Evolutionary conservation across 2,329 filamentous ascomycete species (phyloP).

Genomic region (Setomelanomma holmii): DNA sequence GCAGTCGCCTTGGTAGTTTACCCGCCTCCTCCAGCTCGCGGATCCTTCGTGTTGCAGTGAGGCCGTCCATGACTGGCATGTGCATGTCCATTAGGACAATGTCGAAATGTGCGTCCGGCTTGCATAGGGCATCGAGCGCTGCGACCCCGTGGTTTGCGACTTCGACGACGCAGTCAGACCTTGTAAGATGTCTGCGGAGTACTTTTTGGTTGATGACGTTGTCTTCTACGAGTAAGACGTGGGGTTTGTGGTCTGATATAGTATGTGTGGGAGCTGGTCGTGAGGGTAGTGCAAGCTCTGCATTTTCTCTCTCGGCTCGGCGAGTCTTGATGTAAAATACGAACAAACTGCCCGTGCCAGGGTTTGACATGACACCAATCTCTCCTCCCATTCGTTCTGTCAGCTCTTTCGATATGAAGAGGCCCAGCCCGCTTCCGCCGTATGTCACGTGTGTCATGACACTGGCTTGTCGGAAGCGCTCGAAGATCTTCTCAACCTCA

Average conservation of each 20-base stretch:
- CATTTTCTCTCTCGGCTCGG: slow-evolving; percentile 13
- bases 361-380: slow-evolving; percentile 51
- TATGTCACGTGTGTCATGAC: slow-evolving; percentile 41
- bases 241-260: background rate
- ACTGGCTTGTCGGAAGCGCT: slow-evolving; percentile 34
- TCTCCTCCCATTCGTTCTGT: slow-evolving; percentile 34
- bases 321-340: slow-evolving; percentile 53
- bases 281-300: background rate
- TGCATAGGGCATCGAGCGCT: background rate
- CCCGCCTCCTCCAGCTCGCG: slow-evolving; percentile 27
- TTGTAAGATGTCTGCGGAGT: background rate
- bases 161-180: background rate
- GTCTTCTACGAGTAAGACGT: slow-evolving; percentile 3
- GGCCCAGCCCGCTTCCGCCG: slow-evolving; percentile 41
- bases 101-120: slow-evolving; percentile 8
- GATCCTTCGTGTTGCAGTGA: slow-evolving; percentile 29
- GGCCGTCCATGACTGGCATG: slow-evolving; percentile 37
- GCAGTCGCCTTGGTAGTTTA: slow-evolving; percentile 13
- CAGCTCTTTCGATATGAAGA: slow-evolving; percentile 33
- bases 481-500: slow-evolving; percentile 49
- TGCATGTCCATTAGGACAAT: slow-evolving; percentile 34
- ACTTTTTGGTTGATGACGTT: slow-evolving; percentile 7
- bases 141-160: slow-evolving; percentile 5
- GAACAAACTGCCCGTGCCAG: slow-evolving; percentile 50
- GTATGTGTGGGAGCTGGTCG: background rate